phyloP scores from a whole-genome alignment of 2,329 filamentous ascomycete species.

The Botrytis squamosa region DNA sequence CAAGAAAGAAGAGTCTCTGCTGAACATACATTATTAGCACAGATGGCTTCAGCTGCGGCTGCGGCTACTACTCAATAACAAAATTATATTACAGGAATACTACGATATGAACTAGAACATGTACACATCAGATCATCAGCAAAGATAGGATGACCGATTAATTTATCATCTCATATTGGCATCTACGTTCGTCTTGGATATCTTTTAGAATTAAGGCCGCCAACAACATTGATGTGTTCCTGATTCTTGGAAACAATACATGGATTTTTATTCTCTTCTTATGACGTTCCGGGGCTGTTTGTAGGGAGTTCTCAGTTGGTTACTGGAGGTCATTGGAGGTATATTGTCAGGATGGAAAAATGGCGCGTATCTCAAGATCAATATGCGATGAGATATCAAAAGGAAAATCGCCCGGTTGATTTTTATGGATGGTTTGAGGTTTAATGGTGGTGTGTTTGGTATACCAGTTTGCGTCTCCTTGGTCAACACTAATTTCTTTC shows the following conservation, averaged over 20 bases:
- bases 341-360: neutral
- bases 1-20: slow-evolving; percentile 5
- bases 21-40: slow-evolving; percentile 16
- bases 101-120: neutral
- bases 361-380: neutral
- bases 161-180: too few relatives aligned
- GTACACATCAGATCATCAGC: neutral
- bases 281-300: neutral
- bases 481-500: neutral
- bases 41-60: slow-evolving; percentile 33
- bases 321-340: neutral
- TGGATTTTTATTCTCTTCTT: neutral
- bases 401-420: neutral
- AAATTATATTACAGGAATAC: neutral
- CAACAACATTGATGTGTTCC: neutral
- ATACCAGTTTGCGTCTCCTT: neutral
- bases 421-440: neutral
- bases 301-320: neutral
- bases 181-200: neutral
- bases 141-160: neutral
- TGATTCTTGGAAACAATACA: neutral
- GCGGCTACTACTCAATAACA: slow-evolving; percentile 19
- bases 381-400: neutral
- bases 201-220: neutral
- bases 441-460: neutral